Base-by-base conservation (phyloP, 2,329 filamentous ascomycete species). In the Fusarium succisae region DNA sequence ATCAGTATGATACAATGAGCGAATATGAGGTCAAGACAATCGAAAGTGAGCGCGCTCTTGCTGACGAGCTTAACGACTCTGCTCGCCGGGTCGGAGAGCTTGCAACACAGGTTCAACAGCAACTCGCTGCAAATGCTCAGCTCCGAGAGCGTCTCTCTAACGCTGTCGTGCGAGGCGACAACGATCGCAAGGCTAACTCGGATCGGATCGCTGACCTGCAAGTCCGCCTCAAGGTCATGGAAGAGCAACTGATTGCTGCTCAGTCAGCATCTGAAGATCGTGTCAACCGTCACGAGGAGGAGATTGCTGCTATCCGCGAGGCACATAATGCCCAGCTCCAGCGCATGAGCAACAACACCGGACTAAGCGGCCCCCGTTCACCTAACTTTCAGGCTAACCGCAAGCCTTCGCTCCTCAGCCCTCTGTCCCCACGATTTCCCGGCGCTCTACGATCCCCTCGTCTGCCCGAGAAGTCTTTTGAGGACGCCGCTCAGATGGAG, bases 181-280 rank as follows among this genome's bases (percentile, higher is more conserved):
- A 88, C 38, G 94, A 96, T 77, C 95, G 97, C 81, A 91, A 92
- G 78, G 85, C 91, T 68, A 97, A 95, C 71, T 93, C 93, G 20
- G 88, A 91, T 59, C 93, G 94, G 78, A 98, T 99, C 80, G 94
- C 94, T 64, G 88, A 91, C 62, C 90, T 98, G 81, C 95, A 98
- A 81, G 89, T 89, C 70, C 92, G 91, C 66, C 91, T 99, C 64
- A 94, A 93, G 77, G 84, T 86, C 22, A 90, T 98, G 57, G 96
- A 98, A 81, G 95, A 98, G 70, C 90, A 92, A 77, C 89, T 99
- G 28, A 87, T 97, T 61, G 84, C 90, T 26, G 94, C 96, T 4
- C 96, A 98, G 82, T 92, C 94, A 64, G 90, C 93, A 26, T 96
- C 94, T 1, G 96, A 99, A 81, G 95, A 96, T 55, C 91, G 92